Percentiles rank a stretch among this genome's conserved stretches.
phyloP scores from a whole-genome alignment of 129 eudicot species.

The Tagetes erecta region DNA sequence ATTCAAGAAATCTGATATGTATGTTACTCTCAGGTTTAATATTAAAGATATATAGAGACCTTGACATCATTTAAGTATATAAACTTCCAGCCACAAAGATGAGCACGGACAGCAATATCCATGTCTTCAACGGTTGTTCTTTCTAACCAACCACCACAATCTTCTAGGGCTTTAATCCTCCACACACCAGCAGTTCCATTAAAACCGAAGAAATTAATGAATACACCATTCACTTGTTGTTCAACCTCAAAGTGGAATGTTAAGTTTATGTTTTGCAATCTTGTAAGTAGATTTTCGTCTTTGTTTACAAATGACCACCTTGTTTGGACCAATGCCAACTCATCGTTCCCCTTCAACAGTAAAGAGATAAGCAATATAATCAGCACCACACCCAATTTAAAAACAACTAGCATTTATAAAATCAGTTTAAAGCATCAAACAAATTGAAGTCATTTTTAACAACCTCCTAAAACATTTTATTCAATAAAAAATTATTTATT shows the following conservation, averaged over 20 bases:
- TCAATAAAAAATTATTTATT: neutral
- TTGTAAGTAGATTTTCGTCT: constrained; percentile 89
- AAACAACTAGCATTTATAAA: constrained; percentile 3
- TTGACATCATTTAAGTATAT: constrained; percentile 80
- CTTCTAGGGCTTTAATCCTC: constrained; percentile 91
- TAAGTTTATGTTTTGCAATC: constrained; percentile 79
- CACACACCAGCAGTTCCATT: constrained; percentile 97
- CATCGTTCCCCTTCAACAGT: constrained; percentile 68
- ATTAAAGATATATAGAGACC: constrained; percentile 35
- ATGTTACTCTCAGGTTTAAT: neutral
- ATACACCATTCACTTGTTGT: constrained; percentile 89
- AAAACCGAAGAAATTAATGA: constrained; percentile 81
- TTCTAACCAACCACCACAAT: constrained; percentile 93
- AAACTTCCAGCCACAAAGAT: constrained; percentile 87
- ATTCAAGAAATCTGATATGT: constrained; percentile 2
- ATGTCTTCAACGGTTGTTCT: constrained; percentile 89
- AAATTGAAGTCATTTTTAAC: neutral
- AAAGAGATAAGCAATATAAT: constrained; percentile 13
- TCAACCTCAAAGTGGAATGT: constrained; percentile 93
- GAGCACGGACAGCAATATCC: constrained; percentile 96
- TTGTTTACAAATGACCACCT: constrained; percentile 93
- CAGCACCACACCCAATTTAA: neutral
- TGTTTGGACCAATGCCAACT: constrained; percentile 83
- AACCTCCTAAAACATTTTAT: neutral
- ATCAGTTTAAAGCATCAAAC: neutral